Evolutionary conservation across 2,329 filamentous ascomycete species (phyloP), one percentile per base, ranked within the genome.

Genomic region (Pseudocercospora fijiensis): DNA sequence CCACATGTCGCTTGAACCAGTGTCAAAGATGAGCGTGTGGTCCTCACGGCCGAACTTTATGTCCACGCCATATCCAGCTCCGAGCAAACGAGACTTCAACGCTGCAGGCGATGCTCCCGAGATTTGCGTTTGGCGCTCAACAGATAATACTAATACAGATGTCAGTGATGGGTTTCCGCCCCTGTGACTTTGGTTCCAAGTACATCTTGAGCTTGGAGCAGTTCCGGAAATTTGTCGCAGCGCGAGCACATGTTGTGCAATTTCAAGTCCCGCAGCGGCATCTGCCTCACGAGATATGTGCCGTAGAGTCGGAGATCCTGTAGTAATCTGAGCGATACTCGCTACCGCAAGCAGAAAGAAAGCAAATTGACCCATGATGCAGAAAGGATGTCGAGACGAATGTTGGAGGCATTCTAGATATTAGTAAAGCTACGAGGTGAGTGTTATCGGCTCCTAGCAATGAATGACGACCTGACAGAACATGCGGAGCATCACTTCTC

Each of bases 1-100:
- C 77, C 80, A 83, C 1, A 79, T 80, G 58, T 83, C 81, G 57
- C 76, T 78, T 60, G 78, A 80, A 10, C 80, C 81, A 3, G 79
- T 82, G 62, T 83, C 81, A 37, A 82, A 71, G 9, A 79, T 72
- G 3, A 76, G 67, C 1, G 76, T 60, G 59, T 82, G 73, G 8
- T 53, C 47, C 33, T 74, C 63, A 5, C 64, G 62, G n/a, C 71
- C 72, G 10, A 72, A 56, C 27, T 30, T 47, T 26, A 60, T 9
- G 16, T 51, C 18, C 13, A 60, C 47, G 3, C 33, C 47, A 41
- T 61, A 61, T n/a, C 58, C 58, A 20, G 58, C 30, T 10, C 58
- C 58, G 11, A 22, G 20, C 22, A 18, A 49, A 18, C 22, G 9
- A 9, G 24, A 49, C 6, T 16, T 20, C 2, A 49, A 18, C 1